Base-by-base conservation (phyloP, 805 yeast species). In the Wickerhamiella galacta region DNA sequence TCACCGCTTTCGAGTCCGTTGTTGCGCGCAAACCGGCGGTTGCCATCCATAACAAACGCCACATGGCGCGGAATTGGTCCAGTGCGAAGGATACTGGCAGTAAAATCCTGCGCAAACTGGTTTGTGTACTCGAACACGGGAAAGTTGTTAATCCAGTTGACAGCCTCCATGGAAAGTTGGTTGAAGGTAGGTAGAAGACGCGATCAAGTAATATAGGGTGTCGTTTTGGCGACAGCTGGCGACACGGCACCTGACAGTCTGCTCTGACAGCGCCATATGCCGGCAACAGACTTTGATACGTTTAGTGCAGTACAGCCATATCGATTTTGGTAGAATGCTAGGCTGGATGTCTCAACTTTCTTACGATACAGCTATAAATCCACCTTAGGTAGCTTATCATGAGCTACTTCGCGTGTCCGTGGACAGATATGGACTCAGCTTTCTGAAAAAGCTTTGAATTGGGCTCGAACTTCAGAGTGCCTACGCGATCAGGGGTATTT, bases 11-110 rank as follows among this genome's bases (percentile, higher is more conserved):
- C 81, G 24, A 85, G 63, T 32, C 72, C 66, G 33, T 66, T 63
- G 34, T 62, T 61, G 38, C 68, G 69, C 2, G 96, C 96, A 55
- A 61, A 90, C 34, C 96, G 65, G 42, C 98, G 66, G 57, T 90
- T 90, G 6, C 98, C 98, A 54, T 90, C 98, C 96, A 90, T 90
- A 35, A 92, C 79, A 48, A 90, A 72, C 0, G 93, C 98, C 26
- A 90, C 66, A 56, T 90, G 98, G 35, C 66, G 64, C 1, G 98
- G 98, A 2, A 79, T 70, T 2, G 80, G 80, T 1, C 93, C 93
- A 2, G 36, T 34, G 26, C 34, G 35, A 6, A 37, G 23, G 9
- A 37, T 22, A 10, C 23, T 16, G 10, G 35, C 31, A 3, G 30
- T 33, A 4, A 45, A 32, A 25, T 49, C 47, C 25, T 47, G 43